phyloP scores from a whole-genome alignment of 1,284 basidiomycete species.

The Peniophora sp. region DNA sequence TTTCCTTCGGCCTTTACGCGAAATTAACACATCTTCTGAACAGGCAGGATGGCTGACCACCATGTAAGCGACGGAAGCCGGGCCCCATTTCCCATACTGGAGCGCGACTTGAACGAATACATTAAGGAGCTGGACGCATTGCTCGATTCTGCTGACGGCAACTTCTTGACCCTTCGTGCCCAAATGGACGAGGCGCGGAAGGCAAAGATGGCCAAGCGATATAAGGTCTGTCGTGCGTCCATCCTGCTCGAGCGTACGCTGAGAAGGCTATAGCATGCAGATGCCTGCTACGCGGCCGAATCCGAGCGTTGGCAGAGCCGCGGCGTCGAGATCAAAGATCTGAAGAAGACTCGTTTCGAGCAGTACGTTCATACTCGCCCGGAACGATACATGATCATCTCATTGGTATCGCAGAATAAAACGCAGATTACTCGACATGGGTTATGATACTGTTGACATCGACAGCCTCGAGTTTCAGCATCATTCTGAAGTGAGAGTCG shows the following conservation, averaged over 20 bases:
- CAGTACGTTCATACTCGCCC: not conserved
- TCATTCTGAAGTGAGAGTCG: not conserved
- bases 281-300: not conserved
- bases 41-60: no score
- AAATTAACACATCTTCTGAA: no score
- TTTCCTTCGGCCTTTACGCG: not conserved
- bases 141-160: no score
- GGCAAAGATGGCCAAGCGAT: no score
- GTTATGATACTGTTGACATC: not conserved
- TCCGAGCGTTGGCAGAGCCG: not conserved
- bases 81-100: no score
- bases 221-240: no score
- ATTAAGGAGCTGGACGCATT: no score
- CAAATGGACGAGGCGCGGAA: no score
- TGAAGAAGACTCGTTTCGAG: not conserved
- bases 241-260: not conserved
- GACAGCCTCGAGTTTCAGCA: not conserved
- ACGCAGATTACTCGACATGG: not conserved
- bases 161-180: no score
- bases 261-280: not conserved
- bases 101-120: no score
- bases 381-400: not conserved
- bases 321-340: not conserved
- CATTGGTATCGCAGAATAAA: not conserved
- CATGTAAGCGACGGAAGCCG: no score